Base-by-base conservation (phyloP, 257 asterid genomes). In the Solanum habrochaites region DNA sequence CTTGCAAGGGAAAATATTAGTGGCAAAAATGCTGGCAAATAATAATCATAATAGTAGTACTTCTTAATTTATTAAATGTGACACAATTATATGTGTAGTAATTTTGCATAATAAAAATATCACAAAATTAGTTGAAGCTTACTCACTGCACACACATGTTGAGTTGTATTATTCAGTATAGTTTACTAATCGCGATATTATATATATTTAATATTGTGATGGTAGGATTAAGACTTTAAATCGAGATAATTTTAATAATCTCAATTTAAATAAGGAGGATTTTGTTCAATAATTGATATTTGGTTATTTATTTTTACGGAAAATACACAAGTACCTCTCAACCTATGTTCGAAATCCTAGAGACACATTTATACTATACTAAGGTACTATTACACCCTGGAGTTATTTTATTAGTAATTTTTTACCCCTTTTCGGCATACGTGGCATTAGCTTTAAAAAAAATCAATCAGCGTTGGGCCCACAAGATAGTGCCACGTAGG, bases 281-380 rank as follows among this genome's bases (percentile, higher is more conserved):
- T 12, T 13, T 67, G 29, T 67, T 29, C 39, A 67, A 12, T 13
- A 31, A 70, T 16, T 14, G 4, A 70, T 16, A 31, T 70, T 71
- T 18, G 0, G 32, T 8, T 70, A 13, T 66, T 11, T 25, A 25
- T 25, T 11, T 32, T 32, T 32, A 32, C 5, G 1, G 35, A 32
- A 32, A 32, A 32, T 0, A 32, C 5, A 32, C 35, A 32, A 32
- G 35, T 32, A 32, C 35, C 35, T 1, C 5, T 32, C 0, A 32
- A 32, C 0, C 35, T 32, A 32, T 32, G 5, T 0, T 0, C 5
- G 35, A 32, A 32, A 32, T 1, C 4, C 0, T 1, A 32, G 35
- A 32, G 1, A 32, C 0, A 32, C 5, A 32, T 0, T 32, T 32
- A 32, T 32, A 32, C 5, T 32, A 0, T 32, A 32, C 35, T 32